Evolutionary conservation across 2,329 filamentous ascomycete species (phyloP).

Genomic region (Hypoxylon sp.): DNA sequence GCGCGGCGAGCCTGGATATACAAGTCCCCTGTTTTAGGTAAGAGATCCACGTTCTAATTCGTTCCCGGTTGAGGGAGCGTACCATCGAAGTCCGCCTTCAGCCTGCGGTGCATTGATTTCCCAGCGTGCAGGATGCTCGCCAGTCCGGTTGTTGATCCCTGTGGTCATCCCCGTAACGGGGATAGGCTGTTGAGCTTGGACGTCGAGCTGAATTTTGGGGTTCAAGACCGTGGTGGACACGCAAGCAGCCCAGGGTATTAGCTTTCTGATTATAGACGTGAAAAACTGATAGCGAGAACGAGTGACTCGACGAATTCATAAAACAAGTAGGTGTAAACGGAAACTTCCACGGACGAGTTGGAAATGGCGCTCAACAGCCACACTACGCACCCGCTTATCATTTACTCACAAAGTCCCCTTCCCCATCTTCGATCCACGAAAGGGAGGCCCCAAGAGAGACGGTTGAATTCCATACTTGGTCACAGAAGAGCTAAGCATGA

Average conservation of each 20-base stretch:
- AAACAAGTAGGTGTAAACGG: neutral
- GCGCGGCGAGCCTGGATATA: slow-evolving; percentile 64
- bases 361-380: neutral
- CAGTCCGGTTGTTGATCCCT: slow-evolving; percentile 52
- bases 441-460: neutral
- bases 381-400: slow-evolving; percentile 5
- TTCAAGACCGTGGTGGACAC: slow-evolving; percentile 19
- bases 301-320: neutral
- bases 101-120: slow-evolving; percentile 64
- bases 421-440: neutral
- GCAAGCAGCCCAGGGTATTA: slow-evolving; percentile 27
- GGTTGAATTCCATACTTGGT: neutral
- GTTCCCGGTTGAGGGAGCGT: neutral
- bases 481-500: neutral
- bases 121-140: slow-evolving; percentile 61
- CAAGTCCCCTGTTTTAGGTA: slow-evolving; percentile 62
- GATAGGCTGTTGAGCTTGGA: slow-evolving; percentile 33
- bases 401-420: neutral
- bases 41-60: neutral
- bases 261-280: slow-evolving; percentile 19
- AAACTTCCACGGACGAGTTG: neutral
- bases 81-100: slow-evolving; percentile 51
- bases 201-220: slow-evolving; percentile 12
- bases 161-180: slow-evolving; percentile 50
- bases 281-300: neutral